Evolutionary conservation across 148 eudicot genomes (phyloP).

Genomic region (Salicornia ramosissima): DNA sequence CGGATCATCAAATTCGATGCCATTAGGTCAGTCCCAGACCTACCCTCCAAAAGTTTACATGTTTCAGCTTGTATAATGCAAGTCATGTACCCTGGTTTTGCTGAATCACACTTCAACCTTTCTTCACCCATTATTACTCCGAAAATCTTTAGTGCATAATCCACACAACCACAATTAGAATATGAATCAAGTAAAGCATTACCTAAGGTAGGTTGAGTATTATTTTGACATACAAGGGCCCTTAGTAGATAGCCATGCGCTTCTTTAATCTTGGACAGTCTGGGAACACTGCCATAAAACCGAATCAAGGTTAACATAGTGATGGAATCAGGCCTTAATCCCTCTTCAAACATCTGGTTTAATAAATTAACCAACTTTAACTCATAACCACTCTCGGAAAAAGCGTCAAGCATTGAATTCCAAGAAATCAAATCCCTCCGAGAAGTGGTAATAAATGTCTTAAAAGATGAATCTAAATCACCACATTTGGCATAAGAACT

Average conservation of each 20-base stretch:
- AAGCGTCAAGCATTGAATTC: constrained; percentile 62
- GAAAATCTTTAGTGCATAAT: constrained; percentile 50
- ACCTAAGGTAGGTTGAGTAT: constrained; percentile 36
- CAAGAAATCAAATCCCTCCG: constrained; percentile 64
- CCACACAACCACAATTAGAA: constrained; percentile 54
- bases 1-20: constrained; percentile 64
- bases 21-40: constrained; percentile 40
- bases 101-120: constrained; percentile 31
- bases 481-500: constrained; percentile 54
- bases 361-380: constrained; percentile 31
- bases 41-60: constrained; percentile 19
- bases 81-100: constrained; percentile 29
- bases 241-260: constrained; percentile 55
- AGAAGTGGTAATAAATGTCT: constrained; percentile 34
- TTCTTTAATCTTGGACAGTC: constrained; percentile 50
- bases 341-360: constrained; percentile 41
- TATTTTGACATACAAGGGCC: constrained; percentile 26
- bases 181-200: constrained; percentile 66
- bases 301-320: constrained; percentile 52
- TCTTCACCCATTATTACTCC: constrained; percentile 27
- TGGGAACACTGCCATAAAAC: constrained; percentile 37
- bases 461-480: constrained; percentile 36
- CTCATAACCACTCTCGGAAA: constrained; percentile 35
- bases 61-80: constrained; percentile 33
- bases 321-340: constrained; percentile 50